These are phyloP conservation scores for Takashimella koratensis DNA, from an alignment of 1,284 basidiomycete species.

Conservation along the genomic window DNA sequence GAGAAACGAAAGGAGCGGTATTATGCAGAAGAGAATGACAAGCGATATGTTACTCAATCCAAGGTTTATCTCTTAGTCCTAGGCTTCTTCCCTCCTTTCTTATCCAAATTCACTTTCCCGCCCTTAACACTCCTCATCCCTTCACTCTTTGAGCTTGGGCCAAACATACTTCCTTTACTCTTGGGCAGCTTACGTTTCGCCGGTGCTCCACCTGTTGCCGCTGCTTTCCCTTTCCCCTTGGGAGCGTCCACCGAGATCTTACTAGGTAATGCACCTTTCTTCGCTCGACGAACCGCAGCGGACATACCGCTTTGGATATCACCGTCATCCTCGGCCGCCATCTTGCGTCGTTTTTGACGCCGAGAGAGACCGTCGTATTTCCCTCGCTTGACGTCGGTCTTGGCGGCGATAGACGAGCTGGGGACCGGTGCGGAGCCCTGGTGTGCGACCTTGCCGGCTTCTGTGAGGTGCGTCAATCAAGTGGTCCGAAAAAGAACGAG, in stretches of 20 bases:
- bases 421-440: conserved; percentile 6
- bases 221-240: conserved; percentile 46
- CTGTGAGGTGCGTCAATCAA: too few relatives aligned
- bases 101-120: not conserved
- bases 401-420: conserved; percentile 24
- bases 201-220: not conserved
- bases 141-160: too few relatives aligned
- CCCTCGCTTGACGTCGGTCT: conserved; percentile 62
- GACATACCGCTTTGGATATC: conserved; percentile 55
- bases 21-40: too few relatives aligned
- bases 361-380: conserved; percentile 81
- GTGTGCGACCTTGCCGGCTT: conserved; percentile 67
- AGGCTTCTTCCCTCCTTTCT: not conserved
- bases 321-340: conserved; percentile 75
- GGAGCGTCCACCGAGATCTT: conserved; percentile 50
- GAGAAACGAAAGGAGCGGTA: too few relatives aligned
- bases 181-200: not conserved
- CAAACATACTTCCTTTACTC: too few relatives aligned
- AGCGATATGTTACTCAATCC: too few relatives aligned
- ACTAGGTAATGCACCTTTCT: conserved; percentile 64
- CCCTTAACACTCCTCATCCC: not conserved
- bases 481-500: too few relatives aligned
- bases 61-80: not conserved
- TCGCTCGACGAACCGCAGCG: conserved; percentile 77
- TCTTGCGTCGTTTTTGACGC: conserved; percentile 75